Base-by-base conservation (phyloP, 2,329 filamentous ascomycete species). In the Diaporthe australafricana region DNA sequence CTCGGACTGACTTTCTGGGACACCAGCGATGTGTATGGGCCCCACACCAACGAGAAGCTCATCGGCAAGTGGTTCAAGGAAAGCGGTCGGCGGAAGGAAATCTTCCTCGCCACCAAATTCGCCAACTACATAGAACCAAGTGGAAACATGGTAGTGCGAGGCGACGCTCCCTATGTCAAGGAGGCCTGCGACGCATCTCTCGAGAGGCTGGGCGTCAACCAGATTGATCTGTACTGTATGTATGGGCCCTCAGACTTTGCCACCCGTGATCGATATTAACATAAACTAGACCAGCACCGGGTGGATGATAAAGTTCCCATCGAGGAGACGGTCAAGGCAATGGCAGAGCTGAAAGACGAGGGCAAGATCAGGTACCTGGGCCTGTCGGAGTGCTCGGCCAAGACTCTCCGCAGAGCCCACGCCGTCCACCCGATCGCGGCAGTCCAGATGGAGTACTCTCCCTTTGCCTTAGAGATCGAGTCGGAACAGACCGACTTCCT, bases 401-500 rank as follows among this genome's bases (percentile, higher is more conserved):
- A 81, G 12, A 85, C 84, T 2, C 81, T 89, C 20, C 81, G 85
- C 16, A 82, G 87, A 4, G 87, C 86, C 7, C 78, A 81, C 77
- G 83, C 83, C 57, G 79, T 88, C 40, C 81, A 82, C 72, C 86
- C 83, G 9, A 84, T 89, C 71, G 78, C 83, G 16, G 86, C 86
- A 2, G 81, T 86, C 0, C 85, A 89, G 75, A 82, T 88, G 65
- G 87, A 89, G 77, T 87, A 86, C 76, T 84, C 81, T 4, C 85
- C 85, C 1, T 89, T 88, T 76, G 79, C 84, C 2, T 83, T 92
- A 47, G 84, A 89, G 72, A 89, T 92, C 74, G 90, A 92, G 78
- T 85, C 85, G 20, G 80, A 77, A 3, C 79, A 83, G 9, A 85
- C 84, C 9, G 81, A 82, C 22, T 77, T 90, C 42, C 78, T 90